A percentile compares a stretch with the other conserved stretches of the same genome.
These are phyloP conservation scores for Cicer cuneatum DNA, from an alignment of 306 rosid species.

Conservation along the genomic window DNA sequence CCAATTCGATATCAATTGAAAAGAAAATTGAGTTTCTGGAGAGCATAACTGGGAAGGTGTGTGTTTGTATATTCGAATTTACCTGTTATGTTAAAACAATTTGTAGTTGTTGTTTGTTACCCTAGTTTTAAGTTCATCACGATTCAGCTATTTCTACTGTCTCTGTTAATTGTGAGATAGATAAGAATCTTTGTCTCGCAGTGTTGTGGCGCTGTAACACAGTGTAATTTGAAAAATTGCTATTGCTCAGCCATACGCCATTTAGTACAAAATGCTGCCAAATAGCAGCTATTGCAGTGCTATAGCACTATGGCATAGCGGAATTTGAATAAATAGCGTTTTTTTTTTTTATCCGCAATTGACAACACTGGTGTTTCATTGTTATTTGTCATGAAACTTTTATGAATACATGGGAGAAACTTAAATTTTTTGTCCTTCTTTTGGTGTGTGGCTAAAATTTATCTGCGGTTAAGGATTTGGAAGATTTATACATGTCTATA, in stretches of 20 bases:
- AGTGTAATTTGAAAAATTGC: too few species aligned
- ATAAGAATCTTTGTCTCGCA: not conserved
- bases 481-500: not conserved
- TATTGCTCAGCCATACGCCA: too few species aligned
- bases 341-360: too few species aligned
- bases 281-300: too few species aligned
- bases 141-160: not conserved
- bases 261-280: too few species aligned
- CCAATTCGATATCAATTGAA: slow-evolving; percentile 70
- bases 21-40: slow-evolving; percentile 85
- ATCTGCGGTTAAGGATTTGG: slow-evolving; percentile 1
- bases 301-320: too few species aligned
- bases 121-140: not conserved
- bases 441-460: slow-evolving; percentile 6
- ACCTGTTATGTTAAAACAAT: not conserved
- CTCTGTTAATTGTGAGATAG: not conserved
- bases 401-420: slow-evolving; percentile 14
- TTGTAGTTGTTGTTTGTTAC: not conserved
- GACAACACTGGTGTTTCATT: not conserved
- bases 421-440: not conserved
- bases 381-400: slow-evolving; percentile 24
- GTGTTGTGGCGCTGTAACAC: too few species aligned
- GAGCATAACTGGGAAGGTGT: slow-evolving; percentile 77
- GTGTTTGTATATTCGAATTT: slow-evolving; percentile 25
- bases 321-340: too few species aligned